Evolutionary conservation across 1,284 basidiomycete species (phyloP).

Genomic region (Ganoderma leucocontextum): DNA sequence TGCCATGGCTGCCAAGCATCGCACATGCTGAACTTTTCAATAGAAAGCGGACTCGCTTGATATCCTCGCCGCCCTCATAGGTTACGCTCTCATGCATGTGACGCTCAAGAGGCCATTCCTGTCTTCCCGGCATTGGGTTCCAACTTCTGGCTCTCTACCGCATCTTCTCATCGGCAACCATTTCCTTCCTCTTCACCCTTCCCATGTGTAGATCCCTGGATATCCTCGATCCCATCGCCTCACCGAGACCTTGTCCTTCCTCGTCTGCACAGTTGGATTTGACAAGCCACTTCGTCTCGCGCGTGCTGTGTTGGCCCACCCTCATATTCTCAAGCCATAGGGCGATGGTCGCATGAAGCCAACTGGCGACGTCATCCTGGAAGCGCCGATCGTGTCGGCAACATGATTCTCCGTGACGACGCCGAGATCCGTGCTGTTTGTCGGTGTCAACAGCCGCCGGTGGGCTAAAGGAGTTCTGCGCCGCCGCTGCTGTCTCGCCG

Average conservation of each 20-base stretch:
- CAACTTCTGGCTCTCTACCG: constrained; percentile 91
- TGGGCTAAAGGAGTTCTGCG: constrained; percentile 95
- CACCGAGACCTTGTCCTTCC: constrained; percentile 96
- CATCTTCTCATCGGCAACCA: constrained; percentile 85
- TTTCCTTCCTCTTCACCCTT: constrained; percentile 89
- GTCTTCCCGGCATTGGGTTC: constrained; percentile 89
- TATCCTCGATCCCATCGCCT: constrained; percentile 95
- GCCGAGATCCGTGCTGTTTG: constrained; percentile 90
- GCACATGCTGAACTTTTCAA: constrained; percentile 10
- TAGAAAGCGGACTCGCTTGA: constrained; percentile 95
- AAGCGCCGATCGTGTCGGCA: constrained; percentile 81
- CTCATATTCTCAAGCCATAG: constrained; percentile 67
- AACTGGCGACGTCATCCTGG: constrained; percentile 85
- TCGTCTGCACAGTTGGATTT: constrained; percentile 97
- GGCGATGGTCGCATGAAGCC: constrained; percentile 70
- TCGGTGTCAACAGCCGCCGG: constrained; percentile 88
- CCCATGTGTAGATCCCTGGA: constrained; percentile 85
- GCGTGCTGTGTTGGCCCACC: constrained; percentile 89
- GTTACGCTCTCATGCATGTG: constrained; percentile 95
- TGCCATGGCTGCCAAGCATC: not conserved
- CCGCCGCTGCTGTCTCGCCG: constrained; percentile 86
- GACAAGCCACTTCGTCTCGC: constrained; percentile 97
- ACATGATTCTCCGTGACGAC: constrained; percentile 91
- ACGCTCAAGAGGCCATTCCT: constrained; percentile 93
- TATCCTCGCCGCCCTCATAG: constrained; percentile 94